Evolutionary conservation across 2,329 filamentous ascomycete genomes (phyloP), one percentile per base, ranked within the genome.

Genomic region (Trichoderma koningii): DNA sequence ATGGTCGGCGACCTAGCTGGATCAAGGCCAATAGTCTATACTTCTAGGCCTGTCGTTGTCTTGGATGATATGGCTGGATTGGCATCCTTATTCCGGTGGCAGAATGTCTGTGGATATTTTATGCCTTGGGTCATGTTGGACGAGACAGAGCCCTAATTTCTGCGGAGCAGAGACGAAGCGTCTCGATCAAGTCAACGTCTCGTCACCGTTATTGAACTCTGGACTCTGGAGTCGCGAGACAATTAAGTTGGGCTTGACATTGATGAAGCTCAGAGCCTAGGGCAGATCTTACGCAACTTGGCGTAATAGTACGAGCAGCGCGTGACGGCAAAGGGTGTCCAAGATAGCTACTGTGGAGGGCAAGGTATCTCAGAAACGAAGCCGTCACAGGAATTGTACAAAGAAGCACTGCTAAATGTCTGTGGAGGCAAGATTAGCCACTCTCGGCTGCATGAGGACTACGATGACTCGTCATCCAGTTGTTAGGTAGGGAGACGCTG

Each of bases 241-340:
- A 9, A 10, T 6, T 34, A 28, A n/a, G 15, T 1, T 51, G 34
- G 23, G 14, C 10, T 51, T 6, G 56, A 26, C 19, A 30, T n/a
- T n/a, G n/a, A n/a, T 10, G 9, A 15, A 30, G 5, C 2, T 15
- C 15, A 28, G 10, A 4, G 12, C 21, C 28, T 14, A 50, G 42
- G 42, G 56, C 56, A 51, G 26, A 45, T 60, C 56, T 60, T 45
- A 42, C 15, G 28, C 15, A 19, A 19, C 17, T 38, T 38, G 42
- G n/a, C 19, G 34, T 7, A 15, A 15, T 30, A 60, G 45, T 42
- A 21, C 19, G 26, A 51, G 45, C 42, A 23, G 56, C 56, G 56
- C 34, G 45, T 60, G 56, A 60, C 17, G 34, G 17, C 10, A 21
- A 6, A 50, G 48, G 23, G 41, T 60, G 45, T 30, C 21, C 30